Conservation (phyloP, 2,329 filamentous ascomycete species). For the Colletotrichum echinochloae region DNA sequence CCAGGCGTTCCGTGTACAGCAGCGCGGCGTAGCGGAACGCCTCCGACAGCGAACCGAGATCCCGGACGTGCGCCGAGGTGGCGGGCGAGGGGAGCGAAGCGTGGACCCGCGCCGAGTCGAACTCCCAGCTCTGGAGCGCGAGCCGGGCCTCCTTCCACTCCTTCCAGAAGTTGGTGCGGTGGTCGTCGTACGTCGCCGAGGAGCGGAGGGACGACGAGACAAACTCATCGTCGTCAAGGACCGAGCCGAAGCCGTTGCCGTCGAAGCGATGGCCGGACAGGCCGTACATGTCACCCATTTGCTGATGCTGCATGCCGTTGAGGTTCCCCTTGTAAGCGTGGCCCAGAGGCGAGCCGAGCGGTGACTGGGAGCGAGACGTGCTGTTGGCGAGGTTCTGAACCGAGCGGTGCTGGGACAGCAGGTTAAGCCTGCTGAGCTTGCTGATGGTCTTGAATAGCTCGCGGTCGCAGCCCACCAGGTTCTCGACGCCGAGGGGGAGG, state of each 20-base stretch:
- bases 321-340: slow-evolving; percentile 56
- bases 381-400: slow-evolving; percentile 55
- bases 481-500: slow-evolving; percentile 76
- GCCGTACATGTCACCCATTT: slow-evolving; percentile 48
- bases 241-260: slow-evolving; percentile 73
- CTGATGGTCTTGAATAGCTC: slow-evolving; percentile 88
- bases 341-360: slow-evolving; percentile 56
- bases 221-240: slow-evolving; percentile 67
- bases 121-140: slow-evolving; percentile 84
- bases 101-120: slow-evolving; percentile 67
- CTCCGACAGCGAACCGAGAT: slow-evolving; percentile 86
- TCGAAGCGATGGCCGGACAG: slow-evolving; percentile 71
- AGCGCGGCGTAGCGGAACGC: slow-evolving; percentile 91
- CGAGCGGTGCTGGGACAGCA: slow-evolving; percentile 78
- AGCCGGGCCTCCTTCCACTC: slow-evolving; percentile 87
- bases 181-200: slow-evolving; percentile 66
- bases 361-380: slow-evolving; percentile 52
- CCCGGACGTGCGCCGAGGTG: slow-evolving; percentile 73
- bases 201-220: slow-evolving; percentile 55
- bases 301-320: slow-evolving; percentile 44
- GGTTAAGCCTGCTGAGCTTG: slow-evolving; percentile 84
- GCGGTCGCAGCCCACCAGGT: slow-evolving; percentile 88
- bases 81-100: slow-evolving; percentile 63
- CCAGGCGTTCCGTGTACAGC: slow-evolving; percentile 89
- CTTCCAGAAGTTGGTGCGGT: slow-evolving; percentile 78